Percentiles rank a stretch among this genome's conserved stretches.
phyloP scores from a whole-genome alignment of 371 early-diverging fungal genomes.

The Umbelopsis sp. region DNA sequence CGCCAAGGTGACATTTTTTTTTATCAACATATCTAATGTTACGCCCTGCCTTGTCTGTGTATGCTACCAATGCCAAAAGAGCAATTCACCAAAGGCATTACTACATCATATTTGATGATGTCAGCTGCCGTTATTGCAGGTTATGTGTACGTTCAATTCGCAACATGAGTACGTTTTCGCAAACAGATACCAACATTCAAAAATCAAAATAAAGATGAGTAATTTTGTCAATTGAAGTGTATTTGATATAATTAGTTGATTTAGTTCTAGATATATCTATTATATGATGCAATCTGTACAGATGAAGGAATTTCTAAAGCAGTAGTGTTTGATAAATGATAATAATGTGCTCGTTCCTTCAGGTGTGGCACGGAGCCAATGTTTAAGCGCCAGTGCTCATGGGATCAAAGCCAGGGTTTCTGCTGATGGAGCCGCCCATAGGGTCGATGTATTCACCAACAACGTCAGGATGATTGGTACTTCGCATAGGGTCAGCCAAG shows the following conservation, averaged over 20 bases:
- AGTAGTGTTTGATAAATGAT: background rate
- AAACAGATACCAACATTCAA: no score
- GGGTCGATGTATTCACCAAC: conserved; percentile 45
- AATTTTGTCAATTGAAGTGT: background rate
- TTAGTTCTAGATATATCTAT: background rate
- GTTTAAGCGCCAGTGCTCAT: conserved; percentile 39
- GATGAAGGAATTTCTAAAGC: background rate
- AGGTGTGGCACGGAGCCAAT: background rate
- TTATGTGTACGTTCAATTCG: no score
- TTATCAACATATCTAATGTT: no score
- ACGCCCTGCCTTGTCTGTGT: no score
- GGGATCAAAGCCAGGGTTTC: conserved; percentile 29
- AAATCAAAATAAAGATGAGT: background rate
- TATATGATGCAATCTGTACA: background rate
- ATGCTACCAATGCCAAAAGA: no score
- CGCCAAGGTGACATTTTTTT: no score
- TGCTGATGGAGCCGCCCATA: conserved; percentile 38
- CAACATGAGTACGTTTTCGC: no score
- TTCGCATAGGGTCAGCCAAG: conserved; percentile 47
- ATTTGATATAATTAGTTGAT: conserved; percentile 5
- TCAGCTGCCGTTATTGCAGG: no score
- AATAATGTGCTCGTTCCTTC: no score
- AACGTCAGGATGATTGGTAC: conserved; percentile 36
- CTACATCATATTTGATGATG: no score
- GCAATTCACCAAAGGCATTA: no score